Base-by-base conservation (phyloP, 1,284 basidiomycete genomes). In the Sporisorium iseilematis-ciliati region DNA sequence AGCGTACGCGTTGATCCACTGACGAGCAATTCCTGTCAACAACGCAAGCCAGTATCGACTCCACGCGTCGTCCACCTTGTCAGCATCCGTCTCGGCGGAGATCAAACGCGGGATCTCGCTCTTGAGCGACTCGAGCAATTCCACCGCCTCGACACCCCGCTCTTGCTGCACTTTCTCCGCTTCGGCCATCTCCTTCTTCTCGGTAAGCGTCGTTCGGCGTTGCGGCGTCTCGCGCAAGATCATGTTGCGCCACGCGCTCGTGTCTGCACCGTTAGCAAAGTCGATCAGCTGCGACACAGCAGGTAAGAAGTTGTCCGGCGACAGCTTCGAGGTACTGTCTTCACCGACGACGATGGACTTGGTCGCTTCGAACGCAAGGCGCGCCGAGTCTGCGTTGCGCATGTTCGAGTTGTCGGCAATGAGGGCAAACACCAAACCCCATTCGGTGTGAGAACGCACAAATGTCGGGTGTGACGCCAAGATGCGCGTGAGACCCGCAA, bases 371-470 rank as follows among this genome's bases (percentile, higher is more conserved):
- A 98, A 93, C 1, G 94, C 92, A 50, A 91, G 88, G 49, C 92
- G 91, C 29, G 92, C 91, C 2, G 95, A 94, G 85, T 94, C 93
- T n/a, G 93, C 90, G 79, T 97, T 92, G 8, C 91, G 89, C 49
- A 94, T 90, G 0, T 93, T 94, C 0, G 91, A 75, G 40, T 76
- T 78, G 52, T 75, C 92, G 43, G 93, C 90, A 77, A 99, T 89
- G n/a, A 98, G 88, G 1, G 93, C 91, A 79, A 97, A 93, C 18
- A 96, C 89, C 38, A 98, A 87, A 59, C 93, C 93, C 97, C 97
- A 99, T 86, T 99, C 95, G 0, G 96, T 97, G 78, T 57, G 78
- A 48, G 55, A 38, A 49, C 57, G 46, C 3, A 56, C 60, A 55
- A 73, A 90, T 6, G 90, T 88, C 41, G 88, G 87, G 79, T 94